Base-by-base conservation (phyloP, 805 yeast genomes). In the Wickerhamiella allomyrinae region DNA sequence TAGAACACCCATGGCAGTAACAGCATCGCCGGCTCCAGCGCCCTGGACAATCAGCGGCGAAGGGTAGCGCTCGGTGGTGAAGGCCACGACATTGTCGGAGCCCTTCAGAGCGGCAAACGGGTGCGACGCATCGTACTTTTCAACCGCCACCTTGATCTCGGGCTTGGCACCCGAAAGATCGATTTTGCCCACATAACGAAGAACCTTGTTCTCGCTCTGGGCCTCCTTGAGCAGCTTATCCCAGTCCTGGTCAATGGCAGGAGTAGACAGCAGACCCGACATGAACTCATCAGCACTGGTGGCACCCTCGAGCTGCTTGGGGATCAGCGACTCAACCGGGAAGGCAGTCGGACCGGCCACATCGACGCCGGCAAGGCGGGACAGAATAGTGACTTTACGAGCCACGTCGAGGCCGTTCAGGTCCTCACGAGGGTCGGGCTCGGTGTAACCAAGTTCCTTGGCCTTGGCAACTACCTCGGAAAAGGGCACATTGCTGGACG, bases 381-480 rank as follows among this genome's bases (percentile, higher is more conserved):
- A 94, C 49, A 91, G 73, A 50, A 91, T 91, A 20, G 98, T 86
- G 23, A 91, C 95, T 64, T 91, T 91, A 73, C 99, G 80, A 35
- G 99, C 99, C 47, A 91, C 95, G 59, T 91, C 99, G 60, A 91
- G 72, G 42, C 99, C 99, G 62, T 89, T 91, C 63, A 91, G 74
- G 60, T 91, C 99, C 62, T 91, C 99, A 66, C 99, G 79, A 63
- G 99, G 98, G 62, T 91, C 99, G 39, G 99, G 99, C 66, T 91
- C 98, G 34, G 96, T 89, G 73, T 85, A 91, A 40, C 99, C 99
- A 50, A 85, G 69, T 41, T 77, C 65, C 66, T 89, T 89, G 41
- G 99, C 98, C 38, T 77, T 76, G 49, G 73, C 69, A 45, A 91
- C 97, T 40, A 91, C 78, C 42, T 86, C 94, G 20, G 96, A 85